Base-by-base conservation (phyloP, 495 filamentous ascomycete genomes). In the Talaromyces adpressus region DNA sequence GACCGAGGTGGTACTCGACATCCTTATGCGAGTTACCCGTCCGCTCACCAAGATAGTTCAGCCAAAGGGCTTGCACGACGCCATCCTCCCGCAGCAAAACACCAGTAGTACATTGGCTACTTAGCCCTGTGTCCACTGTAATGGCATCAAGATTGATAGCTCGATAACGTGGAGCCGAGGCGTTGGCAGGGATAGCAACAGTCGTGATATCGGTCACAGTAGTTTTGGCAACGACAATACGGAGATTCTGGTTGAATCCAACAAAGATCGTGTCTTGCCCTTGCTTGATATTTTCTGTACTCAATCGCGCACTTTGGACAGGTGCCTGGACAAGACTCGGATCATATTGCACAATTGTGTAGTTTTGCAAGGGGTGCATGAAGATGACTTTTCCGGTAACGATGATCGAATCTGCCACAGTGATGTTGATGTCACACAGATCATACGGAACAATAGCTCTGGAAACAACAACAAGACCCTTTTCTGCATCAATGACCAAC, bases 341-440 rank as follows among this genome's bases (percentile, higher is more conserved):
- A 73, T 99, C 94, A 71, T 98, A 99, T 74, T 95, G 89, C 62
- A 99, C 84, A 68, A 99, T 89, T 65, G 88, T 89, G 75, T 97
- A 99, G 73, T 99, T 99, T 71, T 97, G 95, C 32, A 98, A 79
- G n/a, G 94, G 94, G 73, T 99, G 94, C 78, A 99, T 82, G 80
- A 99, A 99, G 22, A 97, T 81, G 16, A 99, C 90, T 73, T 95
- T 97, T 63, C 90, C 94, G 62, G 90, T 88, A 16, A 98, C 90
- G 61, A 97, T 90, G 68, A 98, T 89, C 14, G 92, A 96, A 69
- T 99, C 95, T 16, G 94, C 94, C 61, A 99, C 91, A 6, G 92
- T 97, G 71, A 98, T 83, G 62, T 87, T 89, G 67, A 99, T 93
- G 72, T 99, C 94, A 72, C 93, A 97, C 22, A 99, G 82, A 74